These are phyloP conservation scores for Panicum virgatum DNA, from an alignment of 202 grass and related monocot genomes.

Conservation along the genomic window DNA sequence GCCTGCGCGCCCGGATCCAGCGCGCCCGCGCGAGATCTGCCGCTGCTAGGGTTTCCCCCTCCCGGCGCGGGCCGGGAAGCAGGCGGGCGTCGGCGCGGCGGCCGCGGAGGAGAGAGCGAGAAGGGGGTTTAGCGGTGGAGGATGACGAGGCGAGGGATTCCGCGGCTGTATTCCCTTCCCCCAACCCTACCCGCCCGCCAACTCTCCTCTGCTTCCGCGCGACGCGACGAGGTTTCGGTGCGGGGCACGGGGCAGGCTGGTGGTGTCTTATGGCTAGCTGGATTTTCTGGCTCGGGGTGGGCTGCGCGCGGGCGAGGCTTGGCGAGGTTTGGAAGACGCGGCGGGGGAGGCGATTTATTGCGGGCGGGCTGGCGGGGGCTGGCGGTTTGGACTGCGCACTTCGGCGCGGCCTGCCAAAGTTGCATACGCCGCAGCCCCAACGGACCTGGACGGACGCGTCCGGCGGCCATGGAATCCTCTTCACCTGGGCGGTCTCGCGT, in stretches of 20 bases:
- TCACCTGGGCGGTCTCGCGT: slow-evolving; percentile 12
- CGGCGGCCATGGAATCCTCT: neutral
- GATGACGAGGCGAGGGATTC: slow-evolving; percentile 7
- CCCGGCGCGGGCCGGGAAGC: neutral
- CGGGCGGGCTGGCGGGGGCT: neutral
- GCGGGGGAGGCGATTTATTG: slow-evolving; percentile 44
- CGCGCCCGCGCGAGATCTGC: slow-evolving; percentile 43
- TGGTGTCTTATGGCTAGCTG: neutral
- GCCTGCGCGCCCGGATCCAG: slow-evolving; percentile 40
- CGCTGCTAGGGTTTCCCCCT: slow-evolving; percentile 53
- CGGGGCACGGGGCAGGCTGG: neutral
- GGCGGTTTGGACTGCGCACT: slow-evolving; percentile 25
- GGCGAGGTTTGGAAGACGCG: slow-evolving; percentile 26
- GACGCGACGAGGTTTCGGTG: slow-evolving; percentile 36
- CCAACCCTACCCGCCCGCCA: neutral
- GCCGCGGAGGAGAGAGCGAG: neutral
- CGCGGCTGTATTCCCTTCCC: slow-evolving; percentile 5
- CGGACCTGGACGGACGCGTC: slow-evolving; percentile 32
- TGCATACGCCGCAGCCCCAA: neutral
- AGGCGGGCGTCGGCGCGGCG: neutral
- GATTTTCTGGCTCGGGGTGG: slow-evolving; percentile 10
- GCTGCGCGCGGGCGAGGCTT: neutral
- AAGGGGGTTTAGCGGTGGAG: neutral
- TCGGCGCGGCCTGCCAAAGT: slow-evolving; percentile 52
- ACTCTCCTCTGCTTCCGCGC: neutral